A percentile compares a stretch with the other conserved stretches of the same genome.
phyloP scores from a whole-genome alignment of 1,284 basidiomycete species.

The Cronartium ribicola region DNA sequence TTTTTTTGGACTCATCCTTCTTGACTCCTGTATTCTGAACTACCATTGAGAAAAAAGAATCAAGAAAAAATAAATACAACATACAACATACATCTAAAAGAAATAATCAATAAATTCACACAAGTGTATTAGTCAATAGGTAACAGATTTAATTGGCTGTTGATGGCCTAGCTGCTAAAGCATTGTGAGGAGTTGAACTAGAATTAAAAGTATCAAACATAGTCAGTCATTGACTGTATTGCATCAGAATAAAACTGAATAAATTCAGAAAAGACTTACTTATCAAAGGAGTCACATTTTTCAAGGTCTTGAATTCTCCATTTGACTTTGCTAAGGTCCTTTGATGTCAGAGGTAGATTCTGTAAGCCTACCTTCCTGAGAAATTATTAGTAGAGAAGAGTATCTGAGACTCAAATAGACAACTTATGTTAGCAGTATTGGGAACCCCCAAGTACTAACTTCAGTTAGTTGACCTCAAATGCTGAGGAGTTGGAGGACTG shows the following conservation, averaged over 20 bases:
- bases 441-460: too few species aligned
- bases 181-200: not conserved
- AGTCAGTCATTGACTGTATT: not conserved
- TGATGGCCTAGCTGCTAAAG: not conserved
- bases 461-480: too few species aligned
- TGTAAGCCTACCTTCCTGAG: too few species aligned
- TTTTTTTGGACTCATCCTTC: too few species aligned
- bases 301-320: not conserved
- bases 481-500: too few species aligned
- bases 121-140: not conserved
- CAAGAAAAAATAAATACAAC: too few species aligned
- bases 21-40: too few species aligned
- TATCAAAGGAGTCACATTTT: not conserved
- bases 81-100: not conserved
- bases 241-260: not conserved
- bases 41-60: too few species aligned
- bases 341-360: too few species aligned
- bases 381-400: too few species aligned
- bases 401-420: too few species aligned
- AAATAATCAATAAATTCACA: not conserved
- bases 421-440: too few species aligned
- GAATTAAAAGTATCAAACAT: not conserved
- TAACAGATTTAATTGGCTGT: not conserved
- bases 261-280: not conserved
- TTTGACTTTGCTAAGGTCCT: not conserved